Base-by-base conservation (phyloP, 805 yeast species). In the Diddensiella caesifluorescens region DNA sequence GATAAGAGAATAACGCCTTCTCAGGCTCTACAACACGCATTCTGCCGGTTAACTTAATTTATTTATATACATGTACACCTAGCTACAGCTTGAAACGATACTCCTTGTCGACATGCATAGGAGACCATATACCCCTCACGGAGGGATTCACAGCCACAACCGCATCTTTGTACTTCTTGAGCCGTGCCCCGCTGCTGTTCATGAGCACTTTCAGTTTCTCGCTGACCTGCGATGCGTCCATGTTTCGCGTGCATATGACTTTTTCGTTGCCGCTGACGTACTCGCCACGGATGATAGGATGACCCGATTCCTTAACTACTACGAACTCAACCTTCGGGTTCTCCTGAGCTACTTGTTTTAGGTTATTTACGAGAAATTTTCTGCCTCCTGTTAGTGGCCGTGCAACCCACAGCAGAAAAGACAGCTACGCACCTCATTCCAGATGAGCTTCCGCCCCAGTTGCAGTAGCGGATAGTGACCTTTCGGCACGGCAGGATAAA, bases 111-210 rank as follows among this genome's bases (percentile, higher is more conserved):
- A 75, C 81, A 59, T 89, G 96, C 69, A 90, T 71, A 45, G 98
- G 98, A 35, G 97, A 88, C 98, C 98, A 92, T 37, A 92, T 73
- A 57, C 98, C 98, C 72, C 98, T 83, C 13, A 90, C 88, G 43
- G 94, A 79, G 41, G 74, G 75, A 60, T 90, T 92, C 48, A 74
- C 64, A 31, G 95, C 81, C 62, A 79, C 75, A 26, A 92, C 97
- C 44, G 86, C 82, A 58, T 84, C 79, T 62, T 83, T 83, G 55
- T 74, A 71, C 55, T 78, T 79, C 51, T 67, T 62, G 40, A 81
- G 59, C 44, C 67, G 67, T 23, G 67, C 71, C 39, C 97, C 97
- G 36, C 83, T 74, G 21, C 88, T 68, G 59, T 80, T 83, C 47
- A 75, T 68, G 54, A 83, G 64, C 35, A 83, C 69, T 19, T 73